A percentile compares a stretch with the other conserved stretches of the same genome.
These are phyloP conservation scores for Cordyceps tenuipes DNA, from an alignment of 2,329 filamentous ascomycete species.

Conservation along the genomic window DNA sequence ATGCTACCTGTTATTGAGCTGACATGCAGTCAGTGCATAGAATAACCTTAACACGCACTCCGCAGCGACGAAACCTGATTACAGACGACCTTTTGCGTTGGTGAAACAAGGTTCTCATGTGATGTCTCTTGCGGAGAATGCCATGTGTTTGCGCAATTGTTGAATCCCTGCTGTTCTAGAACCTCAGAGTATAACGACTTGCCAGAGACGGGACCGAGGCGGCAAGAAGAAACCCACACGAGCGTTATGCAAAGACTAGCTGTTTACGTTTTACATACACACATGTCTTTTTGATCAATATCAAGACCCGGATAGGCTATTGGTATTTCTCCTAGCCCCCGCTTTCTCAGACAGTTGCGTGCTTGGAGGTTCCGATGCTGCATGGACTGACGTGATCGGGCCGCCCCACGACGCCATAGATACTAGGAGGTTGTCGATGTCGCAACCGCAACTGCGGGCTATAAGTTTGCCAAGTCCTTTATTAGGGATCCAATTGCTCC, in stretches of 20 bases:
- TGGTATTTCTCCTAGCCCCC: neutral
- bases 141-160: neutral
- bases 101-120: no score
- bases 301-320: neutral
- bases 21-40: neutral
- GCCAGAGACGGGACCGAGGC: neutral
- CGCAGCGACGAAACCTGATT: neutral
- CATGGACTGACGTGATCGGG: conserved; percentile 9
- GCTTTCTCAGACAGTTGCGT: neutral
- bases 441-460: neutral
- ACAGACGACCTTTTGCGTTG: neutral
- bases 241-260: neutral
- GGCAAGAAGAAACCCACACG: neutral
- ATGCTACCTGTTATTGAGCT: neutral
- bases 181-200: neutral
- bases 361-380: neutral
- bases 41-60: neutral
- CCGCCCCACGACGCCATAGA: conserved; percentile 11
- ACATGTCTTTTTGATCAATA: neutral
- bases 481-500: neutral
- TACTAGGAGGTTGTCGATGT: neutral
- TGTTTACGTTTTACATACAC: no score
- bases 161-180: neutral
- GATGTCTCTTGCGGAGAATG: neutral
- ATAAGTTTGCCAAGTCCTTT: neutral